Evolutionary conservation across 306 rosid genomes (phyloP), one percentile per base, ranked within the genome.

Genomic region (Vicia faba): DNA sequence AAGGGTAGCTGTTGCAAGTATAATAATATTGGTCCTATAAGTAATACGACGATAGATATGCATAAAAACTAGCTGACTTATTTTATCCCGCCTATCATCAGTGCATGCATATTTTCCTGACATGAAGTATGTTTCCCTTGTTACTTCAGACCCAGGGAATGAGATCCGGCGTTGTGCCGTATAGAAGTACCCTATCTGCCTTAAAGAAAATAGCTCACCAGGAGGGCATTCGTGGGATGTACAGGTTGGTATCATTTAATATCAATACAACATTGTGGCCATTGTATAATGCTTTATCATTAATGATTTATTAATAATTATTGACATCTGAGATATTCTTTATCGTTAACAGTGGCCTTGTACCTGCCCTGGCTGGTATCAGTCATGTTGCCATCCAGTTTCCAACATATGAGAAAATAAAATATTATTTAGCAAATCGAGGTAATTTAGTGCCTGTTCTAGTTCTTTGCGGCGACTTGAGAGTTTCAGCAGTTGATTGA

Each of bases 361-460:
- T 90, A 20, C 96, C 96, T 84, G 96, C 96, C 63, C 78, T 90
- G 84, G 96, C 88, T 58, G 96, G 96, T 84, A 61, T 90, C 46
- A 90, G 96, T 80, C 96, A 90, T 71, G 96, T 90, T 31, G 95
- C 96, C 48, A 87, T 90, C 72, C 96, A 90, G 71, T 90, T 90
- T 80, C 95, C 96, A 25, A 80, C 88, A 18, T 90, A 90, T 3
- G 96, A 90, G 83, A 84, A 70, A 55, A 87, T 90, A 79, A 90
- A 90, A 75, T 38, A 23, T 12, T 75, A 90, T 75, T 73, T 90
- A 80, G 96, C 95, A 23, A 76, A 64, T 70, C 75, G 77, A 82
- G 89, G 95, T 89, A 80, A 82, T 55, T 58, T 48, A 70, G 44
- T 62, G 12, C 55, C 67, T 57, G 29, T 36, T 53, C 46, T 38